A percentile compares a stretch with the other conserved stretches of the same genome.
These are phyloP conservation scores for Skeletonema potamos DNA, from an alignment of 108 stramenopile species.

Conservation along the genomic window DNA sequence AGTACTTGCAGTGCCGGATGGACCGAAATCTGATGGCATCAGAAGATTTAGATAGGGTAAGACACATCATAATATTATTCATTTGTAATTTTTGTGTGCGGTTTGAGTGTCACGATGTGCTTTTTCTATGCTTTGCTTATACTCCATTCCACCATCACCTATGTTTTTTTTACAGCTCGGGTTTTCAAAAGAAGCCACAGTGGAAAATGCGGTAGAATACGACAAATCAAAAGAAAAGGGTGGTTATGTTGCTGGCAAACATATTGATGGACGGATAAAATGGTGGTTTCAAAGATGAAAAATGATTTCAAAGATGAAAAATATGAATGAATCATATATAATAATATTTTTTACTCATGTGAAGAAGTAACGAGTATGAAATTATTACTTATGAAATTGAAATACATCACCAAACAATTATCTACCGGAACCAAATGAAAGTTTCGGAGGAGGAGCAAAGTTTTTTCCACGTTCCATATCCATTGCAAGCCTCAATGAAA, in stretches of 20 bases:
- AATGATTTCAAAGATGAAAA: neutral
- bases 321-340: no score
- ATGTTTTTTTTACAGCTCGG: slow-evolving; percentile 48
- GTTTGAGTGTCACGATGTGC: neutral
- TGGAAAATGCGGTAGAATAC: slow-evolving; percentile 69
- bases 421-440: slow-evolving; percentile 63
- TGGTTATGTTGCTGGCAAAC: slow-evolving; percentile 87
- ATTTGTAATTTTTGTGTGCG: neutral
- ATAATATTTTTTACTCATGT: neutral
- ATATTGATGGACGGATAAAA: slow-evolving; percentile 67
- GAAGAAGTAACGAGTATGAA: neutral
- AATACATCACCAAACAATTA: neutral
- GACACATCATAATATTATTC: neutral
- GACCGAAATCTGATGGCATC: slow-evolving; percentile 77
- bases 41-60: slow-evolving; percentile 77
- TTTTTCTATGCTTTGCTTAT: neutral
- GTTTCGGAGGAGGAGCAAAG: slow-evolving; percentile 63
- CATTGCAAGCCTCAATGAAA: slow-evolving; percentile 47
- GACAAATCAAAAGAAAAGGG: slow-evolving; percentile 83
- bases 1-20: slow-evolving; percentile 91
- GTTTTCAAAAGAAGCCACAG: slow-evolving; percentile 61
- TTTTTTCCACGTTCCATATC: slow-evolving; percentile 54
- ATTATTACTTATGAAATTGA: neutral
- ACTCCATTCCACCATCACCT: neutral
- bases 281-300: slow-evolving; percentile 74